A percentile compares a stretch with the other conserved stretches of the same genome.
These are phyloP conservation scores for Microbotryum violaceum DNA, from an alignment of 1,284 basidiomycete species.

Conservation along the genomic window DNA sequence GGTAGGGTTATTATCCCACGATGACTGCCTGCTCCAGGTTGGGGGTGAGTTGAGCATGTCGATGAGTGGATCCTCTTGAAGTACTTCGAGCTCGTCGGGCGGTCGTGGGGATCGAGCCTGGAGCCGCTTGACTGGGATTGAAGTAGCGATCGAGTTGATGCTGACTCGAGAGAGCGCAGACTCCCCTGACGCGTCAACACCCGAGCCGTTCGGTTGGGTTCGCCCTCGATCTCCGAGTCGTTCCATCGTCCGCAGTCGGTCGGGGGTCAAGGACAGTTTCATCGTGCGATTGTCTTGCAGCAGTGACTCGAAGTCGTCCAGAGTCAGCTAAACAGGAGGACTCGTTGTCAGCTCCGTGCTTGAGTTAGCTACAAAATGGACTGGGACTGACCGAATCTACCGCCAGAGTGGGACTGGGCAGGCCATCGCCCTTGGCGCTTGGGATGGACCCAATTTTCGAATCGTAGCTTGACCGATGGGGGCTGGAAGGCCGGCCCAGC, in stretches of 20 bases:
- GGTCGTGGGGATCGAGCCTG: not conserved
- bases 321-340: too few relatives aligned
- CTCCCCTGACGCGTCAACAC: conserved; percentile 46
- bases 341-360: too few relatives aligned
- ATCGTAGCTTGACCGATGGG: not conserved
- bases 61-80: conserved; percentile 4
- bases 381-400: too few relatives aligned
- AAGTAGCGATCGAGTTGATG: not conserved
- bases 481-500: not conserved
- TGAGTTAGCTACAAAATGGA: too few relatives aligned
- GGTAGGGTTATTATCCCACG: not conserved
- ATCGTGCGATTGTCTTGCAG: conserved; percentile 79
- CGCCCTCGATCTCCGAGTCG: too few relatives aligned
- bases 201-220: too few relatives aligned
- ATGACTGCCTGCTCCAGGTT: conserved; percentile 2
- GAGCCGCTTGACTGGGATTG: not conserved
- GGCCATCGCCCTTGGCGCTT: not conserved
- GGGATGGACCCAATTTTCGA: not conserved
- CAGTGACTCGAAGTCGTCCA: conserved; percentile 64
- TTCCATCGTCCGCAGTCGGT: conserved; percentile 79
- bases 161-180: conserved; percentile 15
- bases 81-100: not conserved
- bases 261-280: conserved; percentile 90
- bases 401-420: too few relatives aligned
- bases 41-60: conserved; percentile 13